Base-by-base conservation (phyloP, 2,329 filamentous ascomycete species). In the Neopestalotiopsis rosae region DNA sequence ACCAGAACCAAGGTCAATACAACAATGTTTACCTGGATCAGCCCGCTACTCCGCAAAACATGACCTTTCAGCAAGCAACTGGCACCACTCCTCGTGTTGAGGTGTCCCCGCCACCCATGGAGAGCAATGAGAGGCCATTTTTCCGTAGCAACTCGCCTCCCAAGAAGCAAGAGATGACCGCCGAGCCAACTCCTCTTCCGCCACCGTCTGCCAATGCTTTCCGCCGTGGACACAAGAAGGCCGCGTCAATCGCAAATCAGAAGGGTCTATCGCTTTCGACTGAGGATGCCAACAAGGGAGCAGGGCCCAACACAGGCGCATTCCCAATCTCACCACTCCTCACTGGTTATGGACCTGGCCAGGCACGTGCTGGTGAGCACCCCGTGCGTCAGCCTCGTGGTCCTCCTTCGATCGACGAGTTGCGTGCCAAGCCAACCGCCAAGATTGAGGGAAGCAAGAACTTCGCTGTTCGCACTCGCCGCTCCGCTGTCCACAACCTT, bases 391-490 rank as follows among this genome's bases (percentile, higher is more conserved):
- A 99, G 82, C 96, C 96, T 66, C 94, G 94, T 72, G 95, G 95
- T 5, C 96, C 96, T 30, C 96, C 96, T 14, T 90, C 93, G 14
- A 87, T 98, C 65, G 96, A 99, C 74, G 96, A 99, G 83, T 90
- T 99, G 70, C 89, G 92, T 76, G 88, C 91, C 24, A 96, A 95
- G 82, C 96, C 96, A 1, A 98, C 95, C 9, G 91, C 94, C 73
- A 97, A 94, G 83, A 90, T 95, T 72, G 95, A 98, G 80, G 96
- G 95, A 30, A 98, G 95, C 90, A 91, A 98, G 89, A 99, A 99
- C 85, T 99, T 99, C 82, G 92, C 93, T 12, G 91, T 94, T 68
- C 94, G 96, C 71, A 95, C 97, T 76, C 94, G 96, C 70, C 94
- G 95, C 72, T 94, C 93, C 75, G 96, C 96, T 32, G 91, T 99